Evolutionary conservation across 257 asterid species (phyloP).

Genomic region (Nemophila menziesii): DNA sequence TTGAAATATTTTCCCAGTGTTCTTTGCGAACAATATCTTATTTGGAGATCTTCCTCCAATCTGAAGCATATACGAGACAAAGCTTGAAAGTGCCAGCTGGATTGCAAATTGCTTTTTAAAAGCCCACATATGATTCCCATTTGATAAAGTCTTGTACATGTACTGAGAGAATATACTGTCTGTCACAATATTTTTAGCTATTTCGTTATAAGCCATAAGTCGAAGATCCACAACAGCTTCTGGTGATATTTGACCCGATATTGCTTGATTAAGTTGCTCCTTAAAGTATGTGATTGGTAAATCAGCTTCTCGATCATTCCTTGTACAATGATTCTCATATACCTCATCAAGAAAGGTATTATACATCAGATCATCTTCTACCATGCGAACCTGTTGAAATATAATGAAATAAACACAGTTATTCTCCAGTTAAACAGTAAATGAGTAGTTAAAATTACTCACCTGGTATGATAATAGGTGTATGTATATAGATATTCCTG

Average conservation of each 20-base stretch:
- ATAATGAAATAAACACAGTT: too few relatives aligned
- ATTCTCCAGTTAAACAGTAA: too few relatives aligned
- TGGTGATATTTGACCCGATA: conserved; percentile 83
- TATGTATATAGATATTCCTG: conserved; percentile 89
- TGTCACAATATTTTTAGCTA: conserved; percentile 63
- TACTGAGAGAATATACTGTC: conserved; percentile 95
- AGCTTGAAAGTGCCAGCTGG: conserved; percentile 94
- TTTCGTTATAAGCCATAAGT: conserved; percentile 80
- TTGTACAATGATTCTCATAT: conserved; percentile 94
- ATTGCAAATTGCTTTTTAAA: conserved; percentile 94
- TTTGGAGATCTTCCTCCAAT: conserved; percentile 97
- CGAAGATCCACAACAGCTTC: conserved; percentile 98
- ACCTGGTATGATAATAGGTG: conserved; percentile 99
- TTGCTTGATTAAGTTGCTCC: conserved; percentile 96
- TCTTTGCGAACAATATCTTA: conserved; percentile 91
- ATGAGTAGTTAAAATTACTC: conserved; percentile 8
- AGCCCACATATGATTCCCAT: conserved; percentile 92
- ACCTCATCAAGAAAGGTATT: conserved; percentile 98
- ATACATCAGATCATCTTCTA: conserved; percentile 95
- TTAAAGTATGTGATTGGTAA: conserved; percentile 77
- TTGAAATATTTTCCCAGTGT: conserved; percentile 93
- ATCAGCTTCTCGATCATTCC: conserved; percentile 90
- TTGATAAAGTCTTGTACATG: conserved; percentile 87
- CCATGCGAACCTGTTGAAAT: conserved; percentile 94
- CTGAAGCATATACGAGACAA: conserved; percentile 92